Percentiles rank a stretch among this genome's conserved stretches.
phyloP scores from a whole-genome alignment of 2,329 filamentous ascomycete species.

The Diaporthe capsici region DNA sequence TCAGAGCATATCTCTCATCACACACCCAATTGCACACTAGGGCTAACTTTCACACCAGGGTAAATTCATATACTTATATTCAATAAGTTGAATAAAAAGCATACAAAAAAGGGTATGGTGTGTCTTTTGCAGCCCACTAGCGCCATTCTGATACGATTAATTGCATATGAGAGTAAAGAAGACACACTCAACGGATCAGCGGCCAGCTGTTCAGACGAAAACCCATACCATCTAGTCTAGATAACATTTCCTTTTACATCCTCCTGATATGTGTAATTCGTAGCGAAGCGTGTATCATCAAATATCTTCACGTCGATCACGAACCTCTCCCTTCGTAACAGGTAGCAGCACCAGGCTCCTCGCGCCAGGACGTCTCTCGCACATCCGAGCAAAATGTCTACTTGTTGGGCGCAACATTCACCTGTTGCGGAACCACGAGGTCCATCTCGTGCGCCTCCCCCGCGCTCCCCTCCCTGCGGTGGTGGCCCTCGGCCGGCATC shows the following conservation, averaged over 20 bases:
- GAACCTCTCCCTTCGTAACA: background rate
- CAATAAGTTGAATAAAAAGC: too few relatives aligned
- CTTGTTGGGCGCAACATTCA: background rate
- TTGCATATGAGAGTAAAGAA: too few relatives aligned
- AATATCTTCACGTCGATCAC: background rate
- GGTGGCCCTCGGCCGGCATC: conserved; percentile 16
- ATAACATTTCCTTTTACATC: background rate
- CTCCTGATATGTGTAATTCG: background rate
- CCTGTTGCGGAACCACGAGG: conserved; percentile 35
- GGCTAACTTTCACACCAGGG: too few relatives aligned
- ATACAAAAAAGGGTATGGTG: too few relatives aligned
- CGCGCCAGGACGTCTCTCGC: background rate
- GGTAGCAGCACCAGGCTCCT: background rate
- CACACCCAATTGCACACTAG: too few relatives aligned
- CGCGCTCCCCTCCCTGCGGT: conserved; percentile 2
- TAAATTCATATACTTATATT: too few relatives aligned
- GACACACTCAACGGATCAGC: background rate
- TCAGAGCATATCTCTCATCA: too few relatives aligned
- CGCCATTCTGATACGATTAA: too few relatives aligned
- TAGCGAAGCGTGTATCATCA: conserved; percentile 12
- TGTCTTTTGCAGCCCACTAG: too few relatives aligned
- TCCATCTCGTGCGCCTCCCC: conserved; percentile 38
- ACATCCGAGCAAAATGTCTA: background rate
- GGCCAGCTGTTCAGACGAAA: background rate
- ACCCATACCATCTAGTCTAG: background rate